Percentiles rank a stretch among this genome's conserved stretches.
These are phyloP conservation scores for Ustilago cynodontis DNA, from an alignment of 1,284 basidiomycete genomes.

Conservation along the genomic window DNA sequence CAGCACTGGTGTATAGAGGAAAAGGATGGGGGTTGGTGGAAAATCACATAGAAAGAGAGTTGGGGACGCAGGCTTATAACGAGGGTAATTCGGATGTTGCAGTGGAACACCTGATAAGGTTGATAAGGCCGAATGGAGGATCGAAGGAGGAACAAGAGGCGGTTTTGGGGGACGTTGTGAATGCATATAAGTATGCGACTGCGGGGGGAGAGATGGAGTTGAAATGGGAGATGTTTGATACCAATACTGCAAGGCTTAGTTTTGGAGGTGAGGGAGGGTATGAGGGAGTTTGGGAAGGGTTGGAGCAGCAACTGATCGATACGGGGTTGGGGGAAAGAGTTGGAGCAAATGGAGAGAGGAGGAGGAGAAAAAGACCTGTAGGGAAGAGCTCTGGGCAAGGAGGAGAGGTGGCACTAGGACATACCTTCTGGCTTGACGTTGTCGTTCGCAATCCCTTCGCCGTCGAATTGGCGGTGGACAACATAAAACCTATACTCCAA, in stretches of 20 bases:
- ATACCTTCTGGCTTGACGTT: conserved; percentile 71
- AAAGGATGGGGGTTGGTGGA: conserved; percentile 71
- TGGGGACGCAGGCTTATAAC: conserved; percentile 74
- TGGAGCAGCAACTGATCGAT: conserved; percentile 36
- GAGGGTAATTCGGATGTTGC: conserved; percentile 72
- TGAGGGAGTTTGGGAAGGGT: conserved; percentile 30
- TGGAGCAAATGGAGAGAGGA: conserved; percentile 13
- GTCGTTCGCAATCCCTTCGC: conserved; percentile 71
- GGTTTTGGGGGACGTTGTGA: conserved; percentile 72
- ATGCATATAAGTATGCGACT: conserved; percentile 71
- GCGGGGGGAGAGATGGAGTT: neutral
- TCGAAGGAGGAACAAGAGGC: conserved; percentile 67
- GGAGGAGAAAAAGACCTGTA: conserved; percentile 22
- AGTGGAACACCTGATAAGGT: conserved; percentile 71
- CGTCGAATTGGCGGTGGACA: conserved; percentile 36
- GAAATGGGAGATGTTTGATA: conserved; percentile 23
- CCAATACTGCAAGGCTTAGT: conserved; percentile 15
- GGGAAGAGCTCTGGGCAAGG: conserved; percentile 24
- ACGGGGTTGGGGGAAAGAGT: conserved; percentile 22
- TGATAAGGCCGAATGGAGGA: conserved; percentile 41
- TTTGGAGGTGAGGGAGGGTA: conserved; percentile 21
- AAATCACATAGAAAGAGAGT: conserved; percentile 72
- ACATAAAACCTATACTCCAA: conserved; percentile 17
- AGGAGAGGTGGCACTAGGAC: conserved; percentile 48
- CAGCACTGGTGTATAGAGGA: conserved; percentile 42